Conservation (phyloP, 495 filamentous ascomycete genomes). For the Penicillium dipodomyicola region DNA sequence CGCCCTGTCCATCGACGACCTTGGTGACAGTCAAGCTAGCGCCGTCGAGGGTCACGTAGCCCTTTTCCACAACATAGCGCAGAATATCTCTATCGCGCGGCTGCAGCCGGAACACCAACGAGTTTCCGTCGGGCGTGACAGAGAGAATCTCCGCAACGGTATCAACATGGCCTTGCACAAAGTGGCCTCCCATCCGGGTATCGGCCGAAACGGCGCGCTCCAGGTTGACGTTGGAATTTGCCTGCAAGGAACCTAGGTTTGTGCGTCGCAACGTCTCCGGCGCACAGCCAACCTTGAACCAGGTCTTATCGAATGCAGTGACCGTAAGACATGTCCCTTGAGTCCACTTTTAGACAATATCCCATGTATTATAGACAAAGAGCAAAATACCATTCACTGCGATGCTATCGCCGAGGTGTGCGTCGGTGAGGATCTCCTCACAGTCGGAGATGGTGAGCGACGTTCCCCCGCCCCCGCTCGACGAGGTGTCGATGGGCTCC, state of each 20-base stretch:
- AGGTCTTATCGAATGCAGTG: slow-evolving; percentile 63
- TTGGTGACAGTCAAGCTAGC: slow-evolving; percentile 88
- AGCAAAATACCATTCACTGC: slow-evolving; percentile 69
- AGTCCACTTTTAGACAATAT: slow-evolving; percentile 12
- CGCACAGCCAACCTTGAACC: slow-evolving; percentile 91
- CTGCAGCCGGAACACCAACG: slow-evolving; percentile 76
- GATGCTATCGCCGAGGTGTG: slow-evolving; percentile 87
- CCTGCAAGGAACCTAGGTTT: slow-evolving; percentile 72
- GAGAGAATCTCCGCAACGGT: slow-evolving; percentile 70
- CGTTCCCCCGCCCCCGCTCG: slow-evolving; percentile 70
- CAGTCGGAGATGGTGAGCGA: slow-evolving; percentile 83
- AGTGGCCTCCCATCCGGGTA: slow-evolving; percentile 76
- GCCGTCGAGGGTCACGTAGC: slow-evolving; percentile 94
- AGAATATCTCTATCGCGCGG: slow-evolving; percentile 66
- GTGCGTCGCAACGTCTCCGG: slow-evolving; percentile 96
- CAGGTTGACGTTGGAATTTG: slow-evolving; percentile 71
- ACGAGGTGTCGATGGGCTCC: slow-evolving; percentile 70
- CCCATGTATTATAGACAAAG: background rate
- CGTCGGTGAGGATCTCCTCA: slow-evolving; percentile 72
- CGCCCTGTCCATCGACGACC: slow-evolving; percentile 67
- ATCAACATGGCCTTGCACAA: slow-evolving; percentile 93
- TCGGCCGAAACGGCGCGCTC: slow-evolving; percentile 85
- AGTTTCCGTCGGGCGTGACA: slow-evolving; percentile 77
- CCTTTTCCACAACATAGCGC: slow-evolving; percentile 91
- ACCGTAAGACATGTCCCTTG: slow-evolving; percentile 85